Conservation (phyloP, 2,329 filamentous ascomycete species). For the Neopestalotiopsis clavispora region DNA sequence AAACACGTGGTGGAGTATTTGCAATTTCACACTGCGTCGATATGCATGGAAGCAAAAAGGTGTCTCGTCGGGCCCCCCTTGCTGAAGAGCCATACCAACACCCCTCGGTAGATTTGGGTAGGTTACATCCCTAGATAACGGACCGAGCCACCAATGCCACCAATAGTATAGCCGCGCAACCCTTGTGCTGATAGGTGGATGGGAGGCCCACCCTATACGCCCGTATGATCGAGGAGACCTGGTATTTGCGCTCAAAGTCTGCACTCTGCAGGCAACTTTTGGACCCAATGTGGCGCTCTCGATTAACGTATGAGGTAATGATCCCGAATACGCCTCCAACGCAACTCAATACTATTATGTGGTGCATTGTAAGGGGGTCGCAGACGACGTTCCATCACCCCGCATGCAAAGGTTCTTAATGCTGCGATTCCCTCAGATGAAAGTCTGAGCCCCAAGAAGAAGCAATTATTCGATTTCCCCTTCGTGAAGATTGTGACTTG, state of each 20-base stretch:
- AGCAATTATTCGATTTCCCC: neutral
- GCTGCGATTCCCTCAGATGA: neutral
- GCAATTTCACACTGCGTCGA: neutral
- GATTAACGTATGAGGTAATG: neutral
- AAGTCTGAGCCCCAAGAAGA: neutral
- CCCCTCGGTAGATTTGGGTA: neutral
- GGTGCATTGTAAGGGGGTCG: neutral
- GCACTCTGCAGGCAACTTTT: no score
- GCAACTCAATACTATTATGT: neutral
- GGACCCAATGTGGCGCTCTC: neutral
- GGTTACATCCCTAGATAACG: neutral
- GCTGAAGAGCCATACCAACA: neutral
- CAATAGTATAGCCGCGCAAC: neutral
- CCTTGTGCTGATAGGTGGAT: no score
- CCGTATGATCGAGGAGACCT: no score
- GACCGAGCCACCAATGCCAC: neutral
- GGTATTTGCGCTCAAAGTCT: no score
- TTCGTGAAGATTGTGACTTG: neutral
- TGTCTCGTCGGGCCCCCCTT: neutral
- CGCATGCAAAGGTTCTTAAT: neutral
- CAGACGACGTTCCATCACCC: neutral
- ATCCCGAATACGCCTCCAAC: neutral
- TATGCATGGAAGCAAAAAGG: neutral
- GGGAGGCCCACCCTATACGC: no score
- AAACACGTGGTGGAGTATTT: neutral